These are phyloP conservation scores for Suillus placidus DNA, from an alignment of 768 basidiomycete species.

Conservation along the genomic window DNA sequence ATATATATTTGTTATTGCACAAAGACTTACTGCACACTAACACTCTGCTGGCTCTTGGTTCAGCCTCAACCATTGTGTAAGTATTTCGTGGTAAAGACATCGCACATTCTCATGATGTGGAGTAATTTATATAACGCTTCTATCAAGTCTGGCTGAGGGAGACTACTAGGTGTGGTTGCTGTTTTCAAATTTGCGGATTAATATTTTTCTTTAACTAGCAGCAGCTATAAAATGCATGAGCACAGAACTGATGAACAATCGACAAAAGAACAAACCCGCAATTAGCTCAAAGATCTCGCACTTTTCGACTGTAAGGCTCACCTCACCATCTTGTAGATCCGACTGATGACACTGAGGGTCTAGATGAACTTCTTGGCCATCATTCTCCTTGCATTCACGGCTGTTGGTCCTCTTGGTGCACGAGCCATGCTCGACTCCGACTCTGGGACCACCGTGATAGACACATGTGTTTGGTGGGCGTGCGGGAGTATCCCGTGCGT, in stretches of 20 bases:
- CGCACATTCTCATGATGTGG: background rate
- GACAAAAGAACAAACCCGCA: background rate
- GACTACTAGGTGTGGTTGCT: background rate
- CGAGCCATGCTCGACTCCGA: background rate
- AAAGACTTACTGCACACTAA: background rate
- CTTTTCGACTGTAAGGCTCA: background rate
- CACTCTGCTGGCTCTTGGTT: background rate
- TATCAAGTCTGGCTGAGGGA: background rate
- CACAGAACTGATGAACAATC: background rate
- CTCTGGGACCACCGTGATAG: too few relatives aligned
- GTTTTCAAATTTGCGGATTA: background rate
- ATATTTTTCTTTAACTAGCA: background rate
- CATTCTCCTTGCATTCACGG: background rate
- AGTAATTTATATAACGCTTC: background rate
- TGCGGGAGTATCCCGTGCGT: slow-evolving; percentile 8
- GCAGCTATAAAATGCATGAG: background rate
- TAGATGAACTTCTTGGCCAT: background rate
- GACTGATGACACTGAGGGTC: background rate
- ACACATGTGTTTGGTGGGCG: slow-evolving; percentile 10
- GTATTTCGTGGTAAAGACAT: background rate
- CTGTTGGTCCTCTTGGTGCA: background rate
- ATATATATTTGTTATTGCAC: too few relatives aligned
- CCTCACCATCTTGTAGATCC: background rate
- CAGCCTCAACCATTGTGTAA: background rate
- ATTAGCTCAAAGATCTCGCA: background rate